These are phyloP conservation scores for Hortaea sp. DNA, from an alignment of 2,329 filamentous ascomycete species.

Conservation along the genomic window DNA sequence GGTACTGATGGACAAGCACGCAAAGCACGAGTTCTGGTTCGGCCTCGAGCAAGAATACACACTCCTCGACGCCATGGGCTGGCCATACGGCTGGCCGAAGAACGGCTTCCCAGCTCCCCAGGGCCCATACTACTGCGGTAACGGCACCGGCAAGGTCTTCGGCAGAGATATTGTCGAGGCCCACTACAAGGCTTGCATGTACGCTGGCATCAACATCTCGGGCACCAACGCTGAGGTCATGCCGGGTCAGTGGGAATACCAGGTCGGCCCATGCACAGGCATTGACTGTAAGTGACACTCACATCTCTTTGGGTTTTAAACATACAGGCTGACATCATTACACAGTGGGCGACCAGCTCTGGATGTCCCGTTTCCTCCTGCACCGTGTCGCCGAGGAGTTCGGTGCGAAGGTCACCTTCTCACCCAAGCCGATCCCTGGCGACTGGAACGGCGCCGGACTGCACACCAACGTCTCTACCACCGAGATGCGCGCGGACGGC, in stretches of 20 bases:
- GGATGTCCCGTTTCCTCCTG: conserved; percentile 83
- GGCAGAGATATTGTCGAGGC: conserved; percentile 96
- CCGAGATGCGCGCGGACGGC: conserved; percentile 78
- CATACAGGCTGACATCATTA: conserved; percentile 16
- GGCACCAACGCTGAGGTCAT: conserved; percentile 99
- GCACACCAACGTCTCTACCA: conserved; percentile 87
- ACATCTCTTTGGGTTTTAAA: background rate
- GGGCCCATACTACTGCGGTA: conserved; percentile 96
- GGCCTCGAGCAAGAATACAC: conserved; percentile 98
- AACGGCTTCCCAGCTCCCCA: conserved; percentile 85
- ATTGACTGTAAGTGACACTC: conserved; percentile 57
- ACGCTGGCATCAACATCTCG: conserved; percentile 83
- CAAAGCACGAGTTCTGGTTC: conserved; percentile 84
- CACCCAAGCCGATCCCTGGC: conserved; percentile 90
- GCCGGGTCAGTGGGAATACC: conserved; percentile 97
- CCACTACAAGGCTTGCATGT: conserved; percentile 84
- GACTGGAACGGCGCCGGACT: conserved; percentile 97
- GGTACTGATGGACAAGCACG: conserved; percentile 82
- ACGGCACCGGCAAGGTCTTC: conserved; percentile 92
- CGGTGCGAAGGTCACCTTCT: conserved; percentile 86
- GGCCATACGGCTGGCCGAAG: conserved; percentile 86
- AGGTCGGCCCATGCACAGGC: conserved; percentile 80
- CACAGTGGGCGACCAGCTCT: conserved; percentile 87
- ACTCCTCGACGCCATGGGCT: conserved; percentile 71
- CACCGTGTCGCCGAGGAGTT: conserved; percentile 92